Base-by-base conservation (phyloP, 2,329 filamentous ascomycete species). In the Ophiostoma fasciatum region DNA sequence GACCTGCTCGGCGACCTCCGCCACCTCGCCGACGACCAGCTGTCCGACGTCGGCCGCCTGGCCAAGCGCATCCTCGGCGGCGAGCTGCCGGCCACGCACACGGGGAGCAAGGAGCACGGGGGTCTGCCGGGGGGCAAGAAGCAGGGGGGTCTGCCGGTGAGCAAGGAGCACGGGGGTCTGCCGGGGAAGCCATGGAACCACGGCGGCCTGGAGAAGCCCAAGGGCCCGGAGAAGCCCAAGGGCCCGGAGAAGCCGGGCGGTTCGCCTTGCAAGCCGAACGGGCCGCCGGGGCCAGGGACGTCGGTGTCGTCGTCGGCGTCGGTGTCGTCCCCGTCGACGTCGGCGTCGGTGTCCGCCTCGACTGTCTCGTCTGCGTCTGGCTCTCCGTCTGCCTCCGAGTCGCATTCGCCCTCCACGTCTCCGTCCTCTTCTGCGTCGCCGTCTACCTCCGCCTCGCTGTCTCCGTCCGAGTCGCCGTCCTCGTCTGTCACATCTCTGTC, bases 1-100 rank as follows among this genome's bases (percentile, higher is more conserved):
- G 29, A 20, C 11, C 30, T 45, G 18, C 46, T 64, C 12, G 61
- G 61, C 15, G 60, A 64, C 38, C 56, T 64, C 7, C 35, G 42
- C 14, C 50, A 42, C 3, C 47, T 42, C 14, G 5, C n/a, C 27
- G 40, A 52, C 41, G 41, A 40, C 15, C 36, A 54, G 19, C 53
- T 63, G 28, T 53, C 53, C 5, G 38, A 46, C 4, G 53, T 52
- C 4, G 60, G 57, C 18, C 40, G 47, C 13, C 46, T 49, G 11
- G 54, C 63, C 50, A 59, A 57, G 45, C 45, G 46, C 6, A 55
- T 63, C 30, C 51, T 63, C 15, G 14, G 30, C n/a, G 34, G 38
- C 22, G 8, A 39, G 25, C 4, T 13, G 31, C n/a, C 33, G 25
- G 35, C 34, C 35, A 26, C 15, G 22, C 23, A 13, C 34, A 14